Evolutionary conservation across 202 grass and related monocot genomes (phyloP).

Genomic region (Bolboschoenoplectus hybrid): DNA sequence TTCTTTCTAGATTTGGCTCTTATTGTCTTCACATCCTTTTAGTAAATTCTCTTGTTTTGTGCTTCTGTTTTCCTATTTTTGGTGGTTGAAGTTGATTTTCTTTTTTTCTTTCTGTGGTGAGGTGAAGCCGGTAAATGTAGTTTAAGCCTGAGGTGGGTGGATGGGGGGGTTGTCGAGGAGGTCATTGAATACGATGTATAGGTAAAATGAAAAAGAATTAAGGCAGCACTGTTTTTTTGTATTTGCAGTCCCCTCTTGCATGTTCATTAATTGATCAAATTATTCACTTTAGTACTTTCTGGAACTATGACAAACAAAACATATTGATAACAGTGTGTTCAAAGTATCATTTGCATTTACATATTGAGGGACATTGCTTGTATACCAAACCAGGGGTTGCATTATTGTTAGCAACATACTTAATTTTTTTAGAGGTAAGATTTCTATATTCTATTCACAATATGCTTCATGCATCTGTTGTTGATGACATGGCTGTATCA

Average conservation of each 20-base stretch:
- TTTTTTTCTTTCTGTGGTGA: background rate
- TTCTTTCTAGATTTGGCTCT: slow-evolving; percentile 25
- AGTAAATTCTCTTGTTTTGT: slow-evolving; percentile 12
- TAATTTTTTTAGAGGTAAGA: background rate
- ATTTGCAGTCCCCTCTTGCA: slow-evolving; percentile 11
- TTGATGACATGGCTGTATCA: background rate
- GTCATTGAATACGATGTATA: slow-evolving; percentile 14
- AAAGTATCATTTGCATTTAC: background rate
- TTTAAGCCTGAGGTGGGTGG: background rate
- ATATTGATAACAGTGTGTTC: background rate
- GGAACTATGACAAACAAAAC: background rate
- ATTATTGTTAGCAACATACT: background rate
- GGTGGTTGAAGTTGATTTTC: background rate
- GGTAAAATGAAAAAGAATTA: slow-evolving; percentile 12
- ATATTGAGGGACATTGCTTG: too few relatives aligned
- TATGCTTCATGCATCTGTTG: background rate
- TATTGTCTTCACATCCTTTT: background rate
- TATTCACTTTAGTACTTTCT: slow-evolving; percentile 3
- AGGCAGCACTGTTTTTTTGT: background rate
- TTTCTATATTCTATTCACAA: background rate
- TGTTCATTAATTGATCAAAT: slow-evolving; percentile 7
- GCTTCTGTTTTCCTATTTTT: background rate
- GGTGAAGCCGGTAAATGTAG: background rate
- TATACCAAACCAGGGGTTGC: background rate
- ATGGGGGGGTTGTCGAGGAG: background rate